A percentile compares a stretch with the other conserved stretches of the same genome.
phyloP scores from a whole-genome alignment of 1,284 basidiomycete genomes.

The Boletus subluridellus region DNA sequence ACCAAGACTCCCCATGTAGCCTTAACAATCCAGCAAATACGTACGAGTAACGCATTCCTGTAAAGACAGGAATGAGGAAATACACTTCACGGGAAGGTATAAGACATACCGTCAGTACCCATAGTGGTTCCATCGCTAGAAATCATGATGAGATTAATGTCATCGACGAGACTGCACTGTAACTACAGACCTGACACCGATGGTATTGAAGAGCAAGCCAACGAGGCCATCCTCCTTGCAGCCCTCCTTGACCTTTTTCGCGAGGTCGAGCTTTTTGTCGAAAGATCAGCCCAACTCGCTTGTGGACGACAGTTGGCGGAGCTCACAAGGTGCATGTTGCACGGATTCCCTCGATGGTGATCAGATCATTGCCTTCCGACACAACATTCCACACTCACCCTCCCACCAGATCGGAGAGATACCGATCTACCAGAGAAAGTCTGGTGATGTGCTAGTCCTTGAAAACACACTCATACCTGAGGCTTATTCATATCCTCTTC shows the following conservation, averaged over 20 bases:
- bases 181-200: conserved; percentile 64
- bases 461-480: conserved; percentile 47
- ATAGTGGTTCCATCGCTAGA: conserved; percentile 77
- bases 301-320: neutral
- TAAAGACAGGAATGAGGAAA: neutral
- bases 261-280: conserved; percentile 63
- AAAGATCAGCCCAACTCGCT: conserved; percentile 7
- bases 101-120: conserved; percentile 68
- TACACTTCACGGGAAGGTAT: neutral
- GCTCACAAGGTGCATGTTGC: conserved; percentile 72
- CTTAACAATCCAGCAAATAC: conserved; percentile 24
- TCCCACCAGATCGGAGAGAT: conserved; percentile 88
- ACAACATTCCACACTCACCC: conserved; percentile 44
- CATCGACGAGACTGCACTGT: neutral
- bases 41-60: conserved; percentile 80
- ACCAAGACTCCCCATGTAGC: neutral
- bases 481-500: conserved; percentile 80
- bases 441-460: neutral
- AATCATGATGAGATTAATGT: neutral
- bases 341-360: conserved; percentile 63
- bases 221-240: conserved; percentile 73
- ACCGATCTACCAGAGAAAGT: conserved; percentile 54
- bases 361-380: conserved; percentile 7
- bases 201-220: conserved; percentile 75
- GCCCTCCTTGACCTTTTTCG: conserved; percentile 70